Conservation (phyloP, 148 eudicot genomes). For the Rhododendron ovatum region DNA sequence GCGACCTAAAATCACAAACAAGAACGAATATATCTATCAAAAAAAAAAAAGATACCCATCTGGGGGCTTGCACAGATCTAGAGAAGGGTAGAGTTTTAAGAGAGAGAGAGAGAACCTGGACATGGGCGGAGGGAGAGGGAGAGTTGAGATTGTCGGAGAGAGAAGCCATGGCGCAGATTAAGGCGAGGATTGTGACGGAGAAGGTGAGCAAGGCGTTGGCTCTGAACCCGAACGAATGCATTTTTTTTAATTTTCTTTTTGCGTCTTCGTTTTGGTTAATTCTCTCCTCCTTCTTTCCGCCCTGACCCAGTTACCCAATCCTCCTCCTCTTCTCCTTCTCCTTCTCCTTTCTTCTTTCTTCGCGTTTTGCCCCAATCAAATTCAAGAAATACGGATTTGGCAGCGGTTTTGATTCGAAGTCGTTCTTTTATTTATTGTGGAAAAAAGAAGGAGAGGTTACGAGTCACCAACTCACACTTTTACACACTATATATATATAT, state of each 20-base stretch:
- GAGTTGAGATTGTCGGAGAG: conserved; percentile 75
- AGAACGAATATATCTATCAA: not conserved
- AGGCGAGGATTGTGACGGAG: conserved; percentile 63
- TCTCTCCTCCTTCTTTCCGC: not conserved
- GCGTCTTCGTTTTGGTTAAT: not conserved
- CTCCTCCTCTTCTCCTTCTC: not conserved
- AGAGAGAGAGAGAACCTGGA: conserved; percentile 42
- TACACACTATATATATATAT: no score
- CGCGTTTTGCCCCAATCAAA: not conserved
- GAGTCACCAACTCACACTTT: no score
- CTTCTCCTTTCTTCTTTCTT: not conserved
- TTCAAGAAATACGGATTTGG: not conserved
- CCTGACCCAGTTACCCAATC: not conserved
- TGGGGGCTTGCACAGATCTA: not conserved
- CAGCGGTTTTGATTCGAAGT: not conserved
- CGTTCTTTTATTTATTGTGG: no score
- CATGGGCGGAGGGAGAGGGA: conserved; percentile 55
- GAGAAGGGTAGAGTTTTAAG: not conserved
- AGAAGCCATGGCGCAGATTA: conserved; percentile 80
- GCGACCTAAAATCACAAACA: conserved; percentile 44
- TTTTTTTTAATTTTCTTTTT: conserved; percentile 12
- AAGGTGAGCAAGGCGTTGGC: conserved; percentile 81
- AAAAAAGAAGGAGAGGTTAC: no score
- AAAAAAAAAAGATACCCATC: not conserved
- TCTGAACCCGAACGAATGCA: conserved; percentile 86